Conservation (phyloP, 2,329 filamentous ascomycete genomes). For the Sporothrix sp. region DNA sequence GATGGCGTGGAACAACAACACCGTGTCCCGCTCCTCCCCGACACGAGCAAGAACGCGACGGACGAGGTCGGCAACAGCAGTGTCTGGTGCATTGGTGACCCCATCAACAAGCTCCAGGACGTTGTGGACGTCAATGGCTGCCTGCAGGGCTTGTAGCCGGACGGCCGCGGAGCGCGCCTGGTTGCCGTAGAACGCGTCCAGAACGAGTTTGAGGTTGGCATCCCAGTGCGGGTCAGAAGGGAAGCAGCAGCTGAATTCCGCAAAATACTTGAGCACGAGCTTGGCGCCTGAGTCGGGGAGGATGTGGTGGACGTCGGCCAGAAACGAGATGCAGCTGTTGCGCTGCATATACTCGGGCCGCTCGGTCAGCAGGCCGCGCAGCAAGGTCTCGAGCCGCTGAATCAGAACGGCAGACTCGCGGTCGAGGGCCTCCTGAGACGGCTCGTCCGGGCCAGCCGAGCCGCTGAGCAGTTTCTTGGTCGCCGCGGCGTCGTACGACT, state of each 20-base stretch:
- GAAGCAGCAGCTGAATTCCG: conserved; percentile 59
- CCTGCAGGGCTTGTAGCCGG: conserved; percentile 51
- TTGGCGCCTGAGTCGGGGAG: conserved; percentile 56
- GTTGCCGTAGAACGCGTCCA: conserved; percentile 56
- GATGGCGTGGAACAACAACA: conserved; percentile 55
- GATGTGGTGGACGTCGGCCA: conserved; percentile 50
- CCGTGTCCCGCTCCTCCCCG: conserved; percentile 51
- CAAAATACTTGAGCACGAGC: conserved; percentile 57
- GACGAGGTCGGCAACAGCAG: conserved; percentile 48
- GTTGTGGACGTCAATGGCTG: conserved; percentile 49
- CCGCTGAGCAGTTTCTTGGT: conserved; percentile 1
- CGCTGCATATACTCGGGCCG: conserved; percentile 50
- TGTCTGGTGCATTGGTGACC: conserved; percentile 41
- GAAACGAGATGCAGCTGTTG: conserved; percentile 57
- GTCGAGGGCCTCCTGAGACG: conserved; percentile 31
- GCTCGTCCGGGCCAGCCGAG: conserved; percentile 17
- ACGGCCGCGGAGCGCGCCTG: conserved; percentile 49
- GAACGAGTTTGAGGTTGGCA: conserved; percentile 48
- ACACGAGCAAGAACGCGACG: conserved; percentile 52
- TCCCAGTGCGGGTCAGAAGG: conserved; percentile 63
- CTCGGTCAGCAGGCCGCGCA: conserved; percentile 28
- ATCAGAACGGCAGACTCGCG: conserved; percentile 38
- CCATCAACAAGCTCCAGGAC: conserved; percentile 46
- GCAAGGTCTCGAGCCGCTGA: conserved; percentile 39
- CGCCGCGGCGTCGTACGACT: background rate